Evolutionary conservation across 441 rosid genomes (phyloP).

Genomic region (Sinapis alba): DNA sequence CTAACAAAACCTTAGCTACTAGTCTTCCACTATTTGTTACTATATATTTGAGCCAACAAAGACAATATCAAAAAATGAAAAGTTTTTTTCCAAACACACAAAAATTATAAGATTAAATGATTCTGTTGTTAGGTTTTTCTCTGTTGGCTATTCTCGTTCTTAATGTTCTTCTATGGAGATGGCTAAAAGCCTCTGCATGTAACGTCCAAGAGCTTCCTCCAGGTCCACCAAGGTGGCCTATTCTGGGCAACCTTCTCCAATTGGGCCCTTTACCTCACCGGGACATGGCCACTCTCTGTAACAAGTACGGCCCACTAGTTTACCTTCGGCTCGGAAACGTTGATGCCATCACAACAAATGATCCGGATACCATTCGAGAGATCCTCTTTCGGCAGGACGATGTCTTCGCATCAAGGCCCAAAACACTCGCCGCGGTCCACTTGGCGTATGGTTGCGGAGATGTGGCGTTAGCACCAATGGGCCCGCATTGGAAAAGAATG

Average conservation of each 20-base stretch:
- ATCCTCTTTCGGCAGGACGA: constrained; percentile 77
- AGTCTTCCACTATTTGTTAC: constrained; percentile 19
- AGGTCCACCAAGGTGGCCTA: constrained; percentile 82
- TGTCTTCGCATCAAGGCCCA: constrained; percentile 77
- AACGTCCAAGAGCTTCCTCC: constrained; percentile 60
- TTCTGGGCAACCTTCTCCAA: constrained; percentile 83
- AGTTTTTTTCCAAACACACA: not conserved
- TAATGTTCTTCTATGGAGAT: constrained; percentile 31
- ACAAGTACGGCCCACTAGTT: constrained; percentile 71
- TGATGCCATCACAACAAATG: constrained; percentile 79
- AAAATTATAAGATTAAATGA: constrained; percentile 4
- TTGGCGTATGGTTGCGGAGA: constrained; percentile 78
- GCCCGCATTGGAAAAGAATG: constrained; percentile 53
- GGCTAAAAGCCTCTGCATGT: constrained; percentile 22
- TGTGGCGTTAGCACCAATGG: constrained; percentile 81
- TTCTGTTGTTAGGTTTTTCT: constrained; percentile 12
- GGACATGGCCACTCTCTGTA: constrained; percentile 67
- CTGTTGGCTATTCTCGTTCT: constrained; percentile 25
- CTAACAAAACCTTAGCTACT: constrained; percentile 34
- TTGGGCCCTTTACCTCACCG: constrained; percentile 71
- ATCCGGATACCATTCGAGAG: constrained; percentile 67
- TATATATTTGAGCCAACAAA: constrained; percentile 23
- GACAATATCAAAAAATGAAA: not conserved
- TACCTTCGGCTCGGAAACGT: constrained; percentile 74
- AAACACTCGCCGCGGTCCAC: constrained; percentile 76